phyloP scores from a whole-genome alignment of 306 rosid genomes.

The Dicorynia guianensis region DNA sequence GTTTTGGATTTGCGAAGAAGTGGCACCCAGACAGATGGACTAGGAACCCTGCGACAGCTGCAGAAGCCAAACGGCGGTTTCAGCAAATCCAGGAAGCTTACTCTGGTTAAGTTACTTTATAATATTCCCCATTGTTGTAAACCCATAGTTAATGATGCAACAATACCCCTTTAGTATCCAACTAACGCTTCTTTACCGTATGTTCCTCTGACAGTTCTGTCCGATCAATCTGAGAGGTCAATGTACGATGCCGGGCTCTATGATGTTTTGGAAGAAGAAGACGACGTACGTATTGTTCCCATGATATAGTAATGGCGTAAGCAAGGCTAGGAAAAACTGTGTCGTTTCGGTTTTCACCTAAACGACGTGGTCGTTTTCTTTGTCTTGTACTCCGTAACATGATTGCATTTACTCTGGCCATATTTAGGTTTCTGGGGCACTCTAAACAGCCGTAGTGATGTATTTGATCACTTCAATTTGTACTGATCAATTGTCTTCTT shows the following conservation, averaged over 20 bases:
- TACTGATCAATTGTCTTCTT: background rate
- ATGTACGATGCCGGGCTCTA: constrained; percentile 92
- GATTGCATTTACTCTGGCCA: constrained; percentile 22
- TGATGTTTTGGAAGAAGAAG: constrained; percentile 82
- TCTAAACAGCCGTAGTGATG: no score
- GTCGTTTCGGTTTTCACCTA: constrained; percentile 38
- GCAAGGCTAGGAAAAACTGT: constrained; percentile 40
- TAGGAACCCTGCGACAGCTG: constrained; percentile 61
- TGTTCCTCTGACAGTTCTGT: constrained; percentile 68
- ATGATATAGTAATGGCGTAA: constrained; percentile 23
- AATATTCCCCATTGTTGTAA: no score
- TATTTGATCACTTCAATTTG: no score
- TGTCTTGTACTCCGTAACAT: constrained; percentile 42
- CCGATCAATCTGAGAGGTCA: constrained; percentile 84
- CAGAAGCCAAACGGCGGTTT: constrained; percentile 85
- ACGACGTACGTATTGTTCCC: constrained; percentile 62
- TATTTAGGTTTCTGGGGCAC: background rate
- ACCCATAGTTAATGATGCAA: no score
- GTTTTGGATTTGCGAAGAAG: constrained; percentile 48
- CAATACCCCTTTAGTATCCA: no score
- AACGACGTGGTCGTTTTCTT: constrained; percentile 40
- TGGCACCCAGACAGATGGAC: constrained; percentile 95
- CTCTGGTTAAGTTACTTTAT: constrained; percentile 54
- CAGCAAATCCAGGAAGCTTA: constrained; percentile 97
- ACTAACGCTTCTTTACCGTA: background rate